Evolutionary conservation across 345 rosid species (phyloP), one percentile per base, ranked within the genome.

Genomic region (Limnanthes douglasii): DNA sequence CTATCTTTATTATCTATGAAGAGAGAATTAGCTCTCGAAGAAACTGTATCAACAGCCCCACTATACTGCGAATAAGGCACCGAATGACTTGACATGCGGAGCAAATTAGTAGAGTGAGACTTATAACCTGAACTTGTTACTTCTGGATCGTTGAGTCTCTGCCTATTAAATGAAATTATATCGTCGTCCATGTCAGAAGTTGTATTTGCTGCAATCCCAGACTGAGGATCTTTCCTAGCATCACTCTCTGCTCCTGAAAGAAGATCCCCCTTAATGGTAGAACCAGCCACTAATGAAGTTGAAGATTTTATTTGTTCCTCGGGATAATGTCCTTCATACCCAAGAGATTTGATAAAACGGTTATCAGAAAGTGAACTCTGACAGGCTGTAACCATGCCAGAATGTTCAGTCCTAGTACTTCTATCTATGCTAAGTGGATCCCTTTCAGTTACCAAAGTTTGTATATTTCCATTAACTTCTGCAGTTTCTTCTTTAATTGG

Each of bases 111-210:
- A 33, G 71, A 59, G 43, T 52, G 62, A 16, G 66, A 61, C 35
- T 58, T 31, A 62, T 28, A 56, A 21, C 39, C 23, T 19, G 70
- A 51, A 37, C 49, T 62, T 27, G 50, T 55, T 15, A 57, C 67
- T 44, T 73, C 78, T 4, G 92, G 94, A 67, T 63, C 71, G 34
- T 64, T 64, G 11, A 44, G 65, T 53, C 86, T 57, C 37, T 59
- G 81, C 48, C 28, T 69, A 54, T 68, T 68, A 45, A 69, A 68
- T 39, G 78, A 63, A 49, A 75, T 32, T 22, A 78, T n/a, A 59
- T 69, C 83, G 18, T 73, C 76, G 48, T 75, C 86, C 37, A 64
- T 58, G 46, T 57, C 69, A 24, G 66, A 49, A 19, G 29, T 34
- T 21, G 50, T 28, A 28, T 34, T 50, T 18, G 24, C 40, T 23